Percentiles rank a stretch among this genome's conserved stretches.
These are phyloP conservation scores for Neopestalotiopsis rosae DNA, from an alignment of 2,329 filamentous ascomycete genomes.

Conservation along the genomic window DNA sequence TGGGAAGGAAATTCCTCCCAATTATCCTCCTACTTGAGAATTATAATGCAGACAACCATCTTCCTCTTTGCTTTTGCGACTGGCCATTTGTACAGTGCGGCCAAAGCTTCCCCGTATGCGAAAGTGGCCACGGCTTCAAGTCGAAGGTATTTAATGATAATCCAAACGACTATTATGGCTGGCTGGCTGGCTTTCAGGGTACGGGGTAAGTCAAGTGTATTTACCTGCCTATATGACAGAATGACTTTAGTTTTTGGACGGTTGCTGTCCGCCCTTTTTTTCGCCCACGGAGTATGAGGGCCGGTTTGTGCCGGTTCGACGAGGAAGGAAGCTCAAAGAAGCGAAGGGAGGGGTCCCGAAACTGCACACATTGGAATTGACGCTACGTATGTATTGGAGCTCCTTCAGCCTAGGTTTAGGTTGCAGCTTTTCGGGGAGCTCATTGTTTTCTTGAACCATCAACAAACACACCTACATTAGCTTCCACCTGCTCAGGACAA, in stretches of 20 bases:
- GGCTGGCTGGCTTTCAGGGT: no score
- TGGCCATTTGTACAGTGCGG: no score
- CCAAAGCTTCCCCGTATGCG: no score
- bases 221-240: no score
- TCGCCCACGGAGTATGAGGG: not conserved
- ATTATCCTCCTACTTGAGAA: not conserved
- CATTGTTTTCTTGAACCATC: constrained; percentile 5
- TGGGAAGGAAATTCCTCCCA: not conserved
- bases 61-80: not conserved
- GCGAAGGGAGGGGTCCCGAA: not conserved
- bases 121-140: no score
- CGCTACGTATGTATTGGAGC: not conserved
- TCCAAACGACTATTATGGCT: no score
- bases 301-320: not conserved
- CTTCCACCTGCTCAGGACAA: not conserved
- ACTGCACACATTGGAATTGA: not conserved
- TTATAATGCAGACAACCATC: not conserved
- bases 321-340: not conserved
- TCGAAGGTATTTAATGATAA: no score
- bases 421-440: not conserved
- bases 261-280: not conserved
- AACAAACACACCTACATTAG: not conserved
- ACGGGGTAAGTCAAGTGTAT: no score
- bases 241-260: not conserved
- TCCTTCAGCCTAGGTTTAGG: not conserved